phyloP scores from a whole-genome alignment of 495 filamentous ascomycete genomes.

The Tuber melanosporum region DNA sequence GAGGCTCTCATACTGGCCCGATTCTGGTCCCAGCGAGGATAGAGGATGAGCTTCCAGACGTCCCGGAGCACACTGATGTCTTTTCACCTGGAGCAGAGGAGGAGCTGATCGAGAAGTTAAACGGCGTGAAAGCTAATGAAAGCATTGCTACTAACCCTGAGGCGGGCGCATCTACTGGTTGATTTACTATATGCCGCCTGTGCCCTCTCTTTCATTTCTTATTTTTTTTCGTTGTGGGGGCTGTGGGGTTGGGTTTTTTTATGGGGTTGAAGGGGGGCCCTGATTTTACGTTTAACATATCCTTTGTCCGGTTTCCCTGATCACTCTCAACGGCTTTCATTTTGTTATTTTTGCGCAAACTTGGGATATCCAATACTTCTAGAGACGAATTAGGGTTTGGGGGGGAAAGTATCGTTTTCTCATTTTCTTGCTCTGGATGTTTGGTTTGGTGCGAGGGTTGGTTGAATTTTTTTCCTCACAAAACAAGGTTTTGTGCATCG shows the following conservation, averaged over 20 bases:
- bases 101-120: constrained; percentile 32
- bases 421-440: constrained; percentile 21
- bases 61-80: constrained; percentile 30
- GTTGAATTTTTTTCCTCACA: constrained; percentile 10
- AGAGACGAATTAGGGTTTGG: constrained; percentile 29
- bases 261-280: background rate
- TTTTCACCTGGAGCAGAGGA: constrained; percentile 25
- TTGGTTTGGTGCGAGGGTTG: constrained; percentile 17
- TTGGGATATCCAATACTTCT: constrained; percentile 32
- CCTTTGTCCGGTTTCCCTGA: background rate
- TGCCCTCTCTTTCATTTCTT: constrained; percentile 1
- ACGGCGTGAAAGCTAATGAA: constrained; percentile 31
- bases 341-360: constrained; percentile 27
- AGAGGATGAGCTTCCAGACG: constrained; percentile 31
- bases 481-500: background rate
- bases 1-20: constrained; percentile 28
- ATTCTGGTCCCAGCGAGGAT: constrained; percentile 17
- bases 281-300: background rate
- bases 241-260: constrained; percentile 20
- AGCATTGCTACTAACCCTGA: constrained; percentile 15
- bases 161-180: constrained; percentile 14
- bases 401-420: constrained; percentile 20
- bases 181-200: constrained; percentile 8
- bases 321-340: background rate
- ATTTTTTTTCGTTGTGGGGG: constrained; percentile 5